These are phyloP conservation scores for Phaeosphaeriaceae sp. DNA, from an alignment of 2,329 filamentous ascomycete species.

Conservation along the genomic window DNA sequence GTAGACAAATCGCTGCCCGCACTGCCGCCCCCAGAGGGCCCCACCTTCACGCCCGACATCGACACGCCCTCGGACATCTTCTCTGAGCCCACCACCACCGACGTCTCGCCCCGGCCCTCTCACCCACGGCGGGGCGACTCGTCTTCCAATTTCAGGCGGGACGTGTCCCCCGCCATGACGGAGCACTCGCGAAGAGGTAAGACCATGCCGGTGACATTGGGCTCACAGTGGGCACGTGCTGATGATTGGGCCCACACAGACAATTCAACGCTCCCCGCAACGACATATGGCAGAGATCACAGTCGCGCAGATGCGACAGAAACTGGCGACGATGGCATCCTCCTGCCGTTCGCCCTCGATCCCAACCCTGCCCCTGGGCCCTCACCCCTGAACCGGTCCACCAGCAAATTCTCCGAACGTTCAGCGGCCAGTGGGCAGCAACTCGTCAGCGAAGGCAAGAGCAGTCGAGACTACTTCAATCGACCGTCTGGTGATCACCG, in stretches of 20 bases:
- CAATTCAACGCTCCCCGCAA: conserved; percentile 74
- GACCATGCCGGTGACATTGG: conserved; percentile 1
- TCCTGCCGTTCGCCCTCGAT: conserved; percentile 61
- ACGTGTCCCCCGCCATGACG: conserved; percentile 44
- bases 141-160: conserved; percentile 47
- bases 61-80: conserved; percentile 69
- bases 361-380: conserved; percentile 55
- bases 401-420: conserved; percentile 38
- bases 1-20: conserved; percentile 94
- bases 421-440: conserved; percentile 23
- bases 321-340: conserved; percentile 65
- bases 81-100: conserved; percentile 70
- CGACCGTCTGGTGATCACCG: conserved; percentile 46
- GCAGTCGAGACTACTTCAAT: conserved; percentile 55
- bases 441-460: conserved; percentile 34
- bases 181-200: conserved; percentile 47
- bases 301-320: conserved; percentile 73
- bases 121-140: conserved; percentile 46
- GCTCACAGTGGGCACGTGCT: conserved; percentile 5
- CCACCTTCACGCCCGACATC: conserved; percentile 65
- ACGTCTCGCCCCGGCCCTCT: conserved; percentile 67
- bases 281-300: conserved; percentile 76
- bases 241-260: conserved; percentile 49
- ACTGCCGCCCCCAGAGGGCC: conserved; percentile 71
- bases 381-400: conserved; percentile 46